Evolutionary conservation across 164 flowering plant genomes (phyloP), one percentile per base, ranked within the genome.

Genomic region (Houttuynia cordata): DNA sequence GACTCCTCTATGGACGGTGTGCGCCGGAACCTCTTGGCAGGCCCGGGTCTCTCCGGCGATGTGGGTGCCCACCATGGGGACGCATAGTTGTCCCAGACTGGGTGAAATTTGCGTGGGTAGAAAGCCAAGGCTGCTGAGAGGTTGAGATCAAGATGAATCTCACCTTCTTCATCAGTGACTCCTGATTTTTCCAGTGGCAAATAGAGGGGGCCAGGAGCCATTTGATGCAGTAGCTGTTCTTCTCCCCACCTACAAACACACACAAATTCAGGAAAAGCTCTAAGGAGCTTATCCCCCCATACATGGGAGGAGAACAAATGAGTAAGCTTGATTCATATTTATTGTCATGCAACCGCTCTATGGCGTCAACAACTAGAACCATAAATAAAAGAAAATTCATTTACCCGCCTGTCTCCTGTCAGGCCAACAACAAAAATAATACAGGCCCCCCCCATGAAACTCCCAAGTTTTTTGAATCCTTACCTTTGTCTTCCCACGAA

Each of bases 1-100:
- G 75, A 73, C 24, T 77, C 85, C 12, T 62, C 55, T 8, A 53
- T 2, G 37, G 70, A 69, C 0, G 30, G 24, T 3, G 60, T 62
- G 55, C 61, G 53, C 55, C 61, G 60, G 24, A 51, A 42, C 70
- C 70, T 66, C 58, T 71, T 71, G 39, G 40, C 21, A 21, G 47
- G 58, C 55, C 49, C 63, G 20, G 64, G 30, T 34, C 54, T 60
- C 41, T 55, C 69, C 39, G 49, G 17, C 49, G 66, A 40, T 52
- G 59, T 45, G 57, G 61, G 30, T 24, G 55, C 24, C 21, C 53
- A 65, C 60, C 63, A 59, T 39, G 62, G 37, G 37, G 55, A 47
- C 21, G 20, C 22, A 30, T 23, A 50, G 56, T 64, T 63, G 30
- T 60, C 68, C 54, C 62, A 55, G 21, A 52, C 50, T 42, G 74